Conservation (phyloP, 148 eudicot species). For the Polygonum maritimum region DNA sequence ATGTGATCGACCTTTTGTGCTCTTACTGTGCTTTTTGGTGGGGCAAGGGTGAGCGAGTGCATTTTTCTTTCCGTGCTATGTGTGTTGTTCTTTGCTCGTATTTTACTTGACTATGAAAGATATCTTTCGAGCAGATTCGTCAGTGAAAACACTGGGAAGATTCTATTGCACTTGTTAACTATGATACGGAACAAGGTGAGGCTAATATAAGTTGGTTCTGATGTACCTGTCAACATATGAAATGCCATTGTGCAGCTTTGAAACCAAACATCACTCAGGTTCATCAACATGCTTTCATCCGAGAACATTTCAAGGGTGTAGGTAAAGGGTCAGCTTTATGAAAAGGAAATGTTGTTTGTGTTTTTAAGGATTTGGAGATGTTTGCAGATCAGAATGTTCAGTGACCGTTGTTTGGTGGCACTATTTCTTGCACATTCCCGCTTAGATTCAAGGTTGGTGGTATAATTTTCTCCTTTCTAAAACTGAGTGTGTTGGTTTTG, state of each 20-base stretch:
- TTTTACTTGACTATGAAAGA: not conserved
- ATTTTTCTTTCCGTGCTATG: not conserved
- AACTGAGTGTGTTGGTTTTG: not conserved
- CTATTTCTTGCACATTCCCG: constrained; percentile 55
- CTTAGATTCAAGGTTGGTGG: constrained; percentile 47
- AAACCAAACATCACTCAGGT: constrained; percentile 25
- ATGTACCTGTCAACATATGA: not conserved
- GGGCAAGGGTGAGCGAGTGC: constrained; percentile 25
- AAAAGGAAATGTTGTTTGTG: not conserved
- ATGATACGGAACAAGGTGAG: constrained; percentile 26
- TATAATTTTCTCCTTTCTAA: not conserved
- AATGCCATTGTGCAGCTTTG: constrained; percentile 13
- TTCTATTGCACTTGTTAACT: constrained; percentile 18
- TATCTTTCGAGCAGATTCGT: constrained; percentile 30
- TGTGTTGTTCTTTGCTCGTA: not conserved
- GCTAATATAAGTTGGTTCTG: constrained; percentile 1
- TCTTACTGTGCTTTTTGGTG: constrained; percentile 56
- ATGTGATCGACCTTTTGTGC: constrained; percentile 48
- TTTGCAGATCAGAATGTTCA: constrained; percentile 22
- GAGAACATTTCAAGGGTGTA: constrained; percentile 28
- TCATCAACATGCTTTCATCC: constrained; percentile 40
- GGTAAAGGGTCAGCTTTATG: constrained; percentile 26
- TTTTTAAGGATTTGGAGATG: constrained; percentile 22
- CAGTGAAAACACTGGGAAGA: constrained; percentile 67
- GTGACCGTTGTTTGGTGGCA: constrained; percentile 71